phyloP scores from a whole-genome alignment of 2,329 filamentous ascomycete genomes.

The Fusarium tanahbumbuense region DNA sequence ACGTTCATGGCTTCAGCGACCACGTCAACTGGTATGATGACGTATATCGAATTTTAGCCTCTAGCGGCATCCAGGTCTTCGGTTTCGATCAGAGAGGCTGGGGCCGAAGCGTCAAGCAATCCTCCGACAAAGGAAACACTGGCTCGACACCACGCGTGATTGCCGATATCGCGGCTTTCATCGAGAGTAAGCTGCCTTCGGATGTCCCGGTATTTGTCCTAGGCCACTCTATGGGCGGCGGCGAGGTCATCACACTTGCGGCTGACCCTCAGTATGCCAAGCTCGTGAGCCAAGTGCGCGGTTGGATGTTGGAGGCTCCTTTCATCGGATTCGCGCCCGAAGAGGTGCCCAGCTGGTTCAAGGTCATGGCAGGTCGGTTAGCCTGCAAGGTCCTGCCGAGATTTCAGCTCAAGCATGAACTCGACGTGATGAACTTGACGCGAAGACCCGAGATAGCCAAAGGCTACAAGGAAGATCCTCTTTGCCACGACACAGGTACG shows the following conservation, averaged over 20 bases:
- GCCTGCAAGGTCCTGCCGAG: constrained; percentile 75
- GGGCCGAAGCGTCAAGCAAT: constrained; percentile 76
- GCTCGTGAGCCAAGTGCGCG: constrained; percentile 71
- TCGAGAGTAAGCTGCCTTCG: constrained; percentile 67
- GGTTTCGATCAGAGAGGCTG: constrained; percentile 90
- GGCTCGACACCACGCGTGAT: constrained; percentile 80
- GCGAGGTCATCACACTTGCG: constrained; percentile 74
- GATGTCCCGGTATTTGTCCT: constrained; percentile 80
- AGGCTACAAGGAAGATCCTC: constrained; percentile 71
- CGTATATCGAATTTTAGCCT: constrained; percentile 77
- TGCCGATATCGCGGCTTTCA: constrained; percentile 81
- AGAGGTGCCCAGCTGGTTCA: constrained; percentile 71
- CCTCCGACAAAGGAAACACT: constrained; percentile 75
- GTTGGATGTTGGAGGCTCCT: constrained; percentile 81
- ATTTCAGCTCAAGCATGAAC: constrained; percentile 72
- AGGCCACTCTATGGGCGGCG: constrained; percentile 93
- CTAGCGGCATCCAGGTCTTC: constrained; percentile 78
- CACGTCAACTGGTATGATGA: constrained; percentile 81
- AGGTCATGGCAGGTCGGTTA: constrained; percentile 73
- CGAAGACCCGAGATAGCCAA: constrained; percentile 74
- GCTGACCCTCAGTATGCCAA: constrained; percentile 63
- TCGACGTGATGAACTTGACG: constrained; percentile 73
- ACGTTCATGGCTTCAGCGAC: constrained; percentile 92
- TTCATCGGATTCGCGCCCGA: constrained; percentile 78
- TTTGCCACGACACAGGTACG: constrained; percentile 87